Evolutionary conservation across 2,329 filamentous ascomycete genomes (phyloP), one percentile per base, ranked within the genome.

Genomic region (Ascochyta fabae): DNA sequence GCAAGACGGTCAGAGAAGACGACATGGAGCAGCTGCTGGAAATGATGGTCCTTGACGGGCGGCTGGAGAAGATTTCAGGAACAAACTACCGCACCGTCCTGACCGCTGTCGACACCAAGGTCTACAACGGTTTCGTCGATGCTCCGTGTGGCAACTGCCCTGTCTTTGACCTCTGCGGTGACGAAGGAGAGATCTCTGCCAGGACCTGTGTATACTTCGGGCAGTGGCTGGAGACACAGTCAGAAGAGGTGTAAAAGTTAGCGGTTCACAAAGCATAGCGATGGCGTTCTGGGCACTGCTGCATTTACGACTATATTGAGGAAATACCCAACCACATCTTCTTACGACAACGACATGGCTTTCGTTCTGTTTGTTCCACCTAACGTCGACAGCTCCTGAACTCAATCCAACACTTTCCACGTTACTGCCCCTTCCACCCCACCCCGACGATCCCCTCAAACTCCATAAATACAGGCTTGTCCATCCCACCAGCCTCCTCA

Each of bases 191-290:
- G 0, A 92, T 99, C 22, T 96, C 89, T 68, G 91, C 94, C 0
- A 89, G 87, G 62, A 96, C 89, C 46, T 99, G 95, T 76, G 89
- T 92, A 49, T 99, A 99, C 72, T 97, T 96, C 70, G 85, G 90
- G 60, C 85, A 88, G 48, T 99, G 95, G 95, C 77, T 97, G 19
- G 68, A 67, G 40, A 73, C 71, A 0, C 62, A 69, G 31, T 72
- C 70, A 1, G 71, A 70, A 36, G 64, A 67, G 38, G 48, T 65
- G 24, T 66, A 56, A 59, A 53, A 47, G 29, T 43, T 5, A 9
- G 24, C 13, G 4, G 12, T 56, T 34, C 12, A 13, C 26, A 22
- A 44, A 50, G 64, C 67, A 70, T 70, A 67, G 66, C 67, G 61
- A 56, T 26, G 67, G 68, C 67, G 68, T 57, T 68, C 66, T 22